Base-by-base conservation (phyloP, 768 basidiomycete species). In the Trametes coccinea region DNA sequence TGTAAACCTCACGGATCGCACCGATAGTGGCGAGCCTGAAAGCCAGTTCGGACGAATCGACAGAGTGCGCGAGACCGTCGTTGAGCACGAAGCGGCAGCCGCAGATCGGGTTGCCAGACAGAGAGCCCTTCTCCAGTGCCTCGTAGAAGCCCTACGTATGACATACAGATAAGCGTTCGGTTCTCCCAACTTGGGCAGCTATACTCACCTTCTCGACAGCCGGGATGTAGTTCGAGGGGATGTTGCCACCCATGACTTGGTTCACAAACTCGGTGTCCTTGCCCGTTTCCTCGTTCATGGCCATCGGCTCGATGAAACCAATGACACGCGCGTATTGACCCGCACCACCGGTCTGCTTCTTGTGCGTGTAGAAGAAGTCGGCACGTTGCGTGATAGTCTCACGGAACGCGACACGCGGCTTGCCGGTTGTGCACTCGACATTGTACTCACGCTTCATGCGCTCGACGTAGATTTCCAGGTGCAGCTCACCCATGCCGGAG, bases 401-500 rank as follows among this genome's bases (percentile, higher is more conserved):
- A 47, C 96, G 86, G 82, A 93, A 99, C 3, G 95, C 95, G 49
- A 99, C 97, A 22, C 90, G 90, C 11, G 97, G 97, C 74, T 95
- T 95, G 61, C 96, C 96, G 6, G 96, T 98, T 14, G 86, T 82
- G 70, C 94, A 97, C 45, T 92, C 87, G 17, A 94, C 92, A 57
- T 91, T 92, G 76, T 99, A 99, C 76, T 99, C 97, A 54, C 97
- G 91, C 68, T 87, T 89, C 95, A 99, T 98, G 43, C 97, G 93
- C 73, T 99, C 97, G 62, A 98, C 95, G 76, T 99, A 98, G 71
- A 99, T 96, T 71, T 99, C 97, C 27, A 99, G 84, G 72, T 99
- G 97, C 16, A 99, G 85, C 74, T 99, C 97, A 29, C 97, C 97
- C 97, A 99, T 99, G 22, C 97, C 97, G 33, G 95, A 98, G 66